Evolutionary conservation across 192 early-diverging fungal genomes (phyloP), one percentile per base, ranked within the genome.

Genomic region (Podila epigama): DNA sequence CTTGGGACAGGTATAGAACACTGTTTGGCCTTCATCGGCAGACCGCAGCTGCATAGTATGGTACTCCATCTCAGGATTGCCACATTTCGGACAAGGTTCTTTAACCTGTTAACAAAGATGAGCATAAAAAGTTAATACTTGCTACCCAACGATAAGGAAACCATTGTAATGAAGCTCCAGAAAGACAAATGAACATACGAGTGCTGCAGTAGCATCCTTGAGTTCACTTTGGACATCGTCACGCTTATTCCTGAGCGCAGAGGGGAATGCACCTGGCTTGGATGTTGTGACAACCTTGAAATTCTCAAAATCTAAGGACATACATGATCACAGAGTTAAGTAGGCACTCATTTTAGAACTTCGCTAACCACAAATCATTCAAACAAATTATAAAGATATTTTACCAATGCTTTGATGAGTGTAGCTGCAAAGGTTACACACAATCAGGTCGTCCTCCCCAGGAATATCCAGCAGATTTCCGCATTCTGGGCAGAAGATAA

Each of bases 21-120:
- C 89, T n/a, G 97, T 99, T 83, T 99, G 97, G 41, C 97, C 97
- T 90, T 99, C 97, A 89, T 99, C 97, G 15, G 97, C 97, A 65
- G 93, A 95, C 48, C 97, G 92, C 75, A 99, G 83, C 80, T 99
- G 97, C 82, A 96, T 93, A 3, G 97, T 97, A 72, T 97, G 91
- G 81, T 94, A 99, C 16, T 89, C 91, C 94, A 99, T 96, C 84
- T 97, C 96, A 18, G 90, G 88, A 25, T 90, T 84, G 51, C 92
- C 97, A 79, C 97, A 99, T 58, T 95, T 90, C 22, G 94, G 96
- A 82, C 97, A 99, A 68, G 91, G 94, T 80, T 99, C 96, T 69
- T 97, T 93, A 48, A 98, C 94, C 89, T 93, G 50, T 39, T 28
- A 61, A 18, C 22, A 29, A 64, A 8, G 37, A 41, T n/a, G n/a